Conservation (phyloP, 345 rosid genomes). For the Jatropha curcas region DNA sequence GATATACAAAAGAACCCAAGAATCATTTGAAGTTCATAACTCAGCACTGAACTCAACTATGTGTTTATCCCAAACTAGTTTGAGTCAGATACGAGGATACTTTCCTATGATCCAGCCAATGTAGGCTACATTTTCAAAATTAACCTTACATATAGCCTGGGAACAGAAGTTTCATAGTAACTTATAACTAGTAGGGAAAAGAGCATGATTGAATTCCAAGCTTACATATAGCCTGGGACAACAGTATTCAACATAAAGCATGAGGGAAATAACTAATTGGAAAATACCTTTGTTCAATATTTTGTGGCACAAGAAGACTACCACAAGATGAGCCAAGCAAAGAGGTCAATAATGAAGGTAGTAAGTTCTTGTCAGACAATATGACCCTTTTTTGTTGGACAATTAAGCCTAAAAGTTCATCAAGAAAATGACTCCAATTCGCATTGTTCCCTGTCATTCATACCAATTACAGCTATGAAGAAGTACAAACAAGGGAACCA, state of each 20-base stretch:
- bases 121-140: background rate
- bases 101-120: background rate
- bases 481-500: constrained; percentile 4
- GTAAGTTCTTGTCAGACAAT: constrained; percentile 68
- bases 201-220: background rate
- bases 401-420: constrained; percentile 67
- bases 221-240: background rate
- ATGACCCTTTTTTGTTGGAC: constrained; percentile 77
- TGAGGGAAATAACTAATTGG: background rate
- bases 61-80: background rate
- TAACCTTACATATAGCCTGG: background rate
- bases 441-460: constrained; percentile 63
- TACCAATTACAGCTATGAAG: constrained; percentile 3
- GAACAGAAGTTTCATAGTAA: too few relatives aligned
- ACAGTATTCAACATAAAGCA: background rate
- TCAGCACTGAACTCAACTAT: background rate
- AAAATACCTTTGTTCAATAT: constrained; percentile 66
- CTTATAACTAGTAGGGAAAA: too few relatives aligned
- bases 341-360: constrained; percentile 72
- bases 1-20: background rate
- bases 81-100: background rate
- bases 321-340: constrained; percentile 57
- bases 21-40: background rate
- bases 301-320: constrained; percentile 64
- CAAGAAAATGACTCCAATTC: constrained; percentile 63